These are phyloP conservation scores for Trametes cingulata DNA, from an alignment of 768 basidiomycete genomes.

Conservation along the genomic window DNA sequence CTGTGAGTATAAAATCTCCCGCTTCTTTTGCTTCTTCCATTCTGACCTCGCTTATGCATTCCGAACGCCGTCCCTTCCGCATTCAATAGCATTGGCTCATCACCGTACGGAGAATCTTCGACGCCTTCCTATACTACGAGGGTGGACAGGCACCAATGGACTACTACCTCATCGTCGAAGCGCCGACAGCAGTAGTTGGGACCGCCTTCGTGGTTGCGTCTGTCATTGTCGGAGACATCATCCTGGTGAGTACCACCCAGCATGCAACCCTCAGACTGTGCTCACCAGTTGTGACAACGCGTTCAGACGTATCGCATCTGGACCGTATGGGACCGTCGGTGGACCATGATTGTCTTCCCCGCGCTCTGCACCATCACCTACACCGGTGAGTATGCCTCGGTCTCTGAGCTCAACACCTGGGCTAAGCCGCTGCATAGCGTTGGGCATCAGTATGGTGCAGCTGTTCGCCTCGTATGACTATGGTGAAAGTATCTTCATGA, in stretches of 20 bases:
- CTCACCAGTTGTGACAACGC: too few species aligned
- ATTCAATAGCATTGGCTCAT: conserved; percentile 10
- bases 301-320: conserved; percentile 15
- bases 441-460: conserved; percentile 8
- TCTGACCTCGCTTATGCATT: background rate
- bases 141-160: conserved; percentile 3
- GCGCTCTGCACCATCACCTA: conserved; percentile 6
- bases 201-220: conserved; percentile 9
- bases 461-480: conserved; percentile 4
- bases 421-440: background rate
- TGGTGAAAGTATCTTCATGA: conserved; percentile 10
- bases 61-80: background rate
- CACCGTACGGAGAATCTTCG: conserved; percentile 6
- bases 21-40: background rate
- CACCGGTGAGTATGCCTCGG: background rate
- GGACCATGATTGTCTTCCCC: conserved; percentile 7
- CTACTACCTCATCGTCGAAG: conserved; percentile 12
- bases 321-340: conserved; percentile 11
- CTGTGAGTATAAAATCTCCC: background rate
- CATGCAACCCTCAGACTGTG: too few species aligned
- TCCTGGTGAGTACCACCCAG: conserved; percentile 2
- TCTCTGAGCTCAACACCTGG: too few species aligned
- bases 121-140: conserved; percentile 7
- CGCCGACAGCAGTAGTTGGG: conserved; percentile 2
- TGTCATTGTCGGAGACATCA: conserved; percentile 15